Conservation (phyloP, 2,329 filamentous ascomycete genomes). For the Fusarium newnesense region DNA sequence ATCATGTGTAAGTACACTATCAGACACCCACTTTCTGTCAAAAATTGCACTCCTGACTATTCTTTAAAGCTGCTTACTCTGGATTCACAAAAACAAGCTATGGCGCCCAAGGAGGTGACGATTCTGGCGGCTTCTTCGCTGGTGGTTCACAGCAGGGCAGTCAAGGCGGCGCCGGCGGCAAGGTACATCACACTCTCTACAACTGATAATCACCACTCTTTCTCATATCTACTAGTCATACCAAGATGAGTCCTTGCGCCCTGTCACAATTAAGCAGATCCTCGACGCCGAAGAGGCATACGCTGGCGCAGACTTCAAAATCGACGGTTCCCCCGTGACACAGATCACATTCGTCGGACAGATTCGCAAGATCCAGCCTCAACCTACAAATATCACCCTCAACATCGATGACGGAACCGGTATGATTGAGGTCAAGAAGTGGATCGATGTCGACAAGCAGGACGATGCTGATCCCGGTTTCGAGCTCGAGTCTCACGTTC, state of each 20-base stretch:
- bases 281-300: constrained; percentile 82
- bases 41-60: constrained; percentile 9
- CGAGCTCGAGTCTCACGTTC: constrained; percentile 80
- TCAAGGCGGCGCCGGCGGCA: constrained; percentile 56
- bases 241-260: constrained; percentile 86
- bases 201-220: not conserved
- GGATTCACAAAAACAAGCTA: constrained; percentile 59
- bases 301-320: constrained; percentile 78
- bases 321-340: constrained; percentile 80
- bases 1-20: constrained; percentile 49
- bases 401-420: constrained; percentile 95
- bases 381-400: constrained; percentile 92
- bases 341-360: constrained; percentile 87
- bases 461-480: constrained; percentile 63
- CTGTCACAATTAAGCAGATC: constrained; percentile 95
- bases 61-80: constrained; percentile 58
- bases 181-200: constrained; percentile 48
- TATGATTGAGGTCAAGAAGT: constrained; percentile 89
- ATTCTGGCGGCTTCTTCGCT: constrained; percentile 70
- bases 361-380: constrained; percentile 85
- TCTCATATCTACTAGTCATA: constrained; percentile 59
- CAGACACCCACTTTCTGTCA: not conserved
- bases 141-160: constrained; percentile 70
- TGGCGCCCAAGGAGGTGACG: constrained; percentile 66
- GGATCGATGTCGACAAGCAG: constrained; percentile 74